Evolutionary conservation across 331 rosid species (phyloP).

Genomic region (Saraca asoca): DNA sequence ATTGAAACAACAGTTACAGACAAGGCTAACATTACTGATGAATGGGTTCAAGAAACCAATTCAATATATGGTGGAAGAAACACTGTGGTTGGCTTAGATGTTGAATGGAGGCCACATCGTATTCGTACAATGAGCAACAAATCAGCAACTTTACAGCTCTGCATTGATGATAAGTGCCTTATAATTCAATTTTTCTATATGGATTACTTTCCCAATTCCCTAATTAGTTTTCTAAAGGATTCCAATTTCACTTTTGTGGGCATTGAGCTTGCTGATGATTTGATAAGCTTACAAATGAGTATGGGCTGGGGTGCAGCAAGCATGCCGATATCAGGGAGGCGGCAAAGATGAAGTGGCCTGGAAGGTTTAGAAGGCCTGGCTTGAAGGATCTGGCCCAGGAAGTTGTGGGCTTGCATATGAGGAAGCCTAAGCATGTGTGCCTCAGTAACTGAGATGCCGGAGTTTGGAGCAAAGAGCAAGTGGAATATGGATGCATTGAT

Average conservation of each 20-base stretch:
- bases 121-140: constrained; percentile 1
- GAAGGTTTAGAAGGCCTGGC: constrained; percentile 6
- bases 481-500: constrained; percentile 38
- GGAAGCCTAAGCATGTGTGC: constrained; percentile 26
- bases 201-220: neutral
- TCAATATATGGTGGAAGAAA: neutral
- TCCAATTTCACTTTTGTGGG: constrained; percentile 23
- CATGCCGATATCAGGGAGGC: neutral
- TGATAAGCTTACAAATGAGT: constrained; percentile 18
- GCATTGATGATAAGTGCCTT: constrained; percentile 28
- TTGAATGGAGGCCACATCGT: constrained; percentile 17
- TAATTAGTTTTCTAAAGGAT: constrained; percentile 1
- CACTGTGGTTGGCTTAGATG: constrained; percentile 31
- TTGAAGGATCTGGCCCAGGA: constrained; percentile 24
- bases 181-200: constrained; percentile 13
- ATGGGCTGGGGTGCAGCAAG: neutral
- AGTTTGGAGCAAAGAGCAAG: neutral
- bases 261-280: neutral
- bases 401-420: constrained; percentile 1
- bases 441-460: constrained; percentile 30
- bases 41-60: constrained; percentile 27
- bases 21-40: constrained; percentile 5
- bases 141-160: constrained; percentile 20
- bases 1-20: constrained; percentile 30
- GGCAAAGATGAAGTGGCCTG: neutral